Conservation (phyloP, 257 asterid species). For the Orobanche coerulescens region DNA sequence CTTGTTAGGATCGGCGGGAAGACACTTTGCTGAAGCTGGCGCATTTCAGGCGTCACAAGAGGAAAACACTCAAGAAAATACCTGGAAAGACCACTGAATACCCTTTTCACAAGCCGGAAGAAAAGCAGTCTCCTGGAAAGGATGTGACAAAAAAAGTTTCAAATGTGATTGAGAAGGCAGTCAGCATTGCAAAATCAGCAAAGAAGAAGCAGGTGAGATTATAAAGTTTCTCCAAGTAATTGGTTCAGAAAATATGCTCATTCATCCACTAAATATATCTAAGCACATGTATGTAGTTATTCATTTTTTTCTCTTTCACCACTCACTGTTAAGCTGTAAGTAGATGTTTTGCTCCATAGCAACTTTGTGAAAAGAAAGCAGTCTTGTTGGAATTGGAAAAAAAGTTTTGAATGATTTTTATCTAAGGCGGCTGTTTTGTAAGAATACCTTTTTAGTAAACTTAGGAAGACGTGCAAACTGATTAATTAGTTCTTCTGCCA, state of each 20-base stretch:
- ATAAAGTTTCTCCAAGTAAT: slow-evolving; percentile 5
- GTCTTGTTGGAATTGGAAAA: not conserved
- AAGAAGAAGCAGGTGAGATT: slow-evolving; percentile 67
- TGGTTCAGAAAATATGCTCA: not conserved
- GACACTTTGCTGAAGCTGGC: slow-evolving; percentile 73
- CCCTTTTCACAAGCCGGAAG: slow-evolving; percentile 90
- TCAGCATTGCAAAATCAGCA: slow-evolving; percentile 75
- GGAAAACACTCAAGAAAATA: slow-evolving; percentile 69
- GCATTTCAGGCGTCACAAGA: slow-evolving; percentile 88
- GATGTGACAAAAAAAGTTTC: slow-evolving; percentile 81
- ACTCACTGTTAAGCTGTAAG: not conserved
- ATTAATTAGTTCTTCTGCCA: slow-evolving; percentile 2
- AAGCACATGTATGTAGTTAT: not conserved
- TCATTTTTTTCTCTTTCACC: not conserved
- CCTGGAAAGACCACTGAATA: slow-evolving; percentile 59
- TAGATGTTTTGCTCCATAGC: not conserved
- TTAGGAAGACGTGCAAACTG: slow-evolving; percentile 9
- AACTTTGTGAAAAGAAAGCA: not conserved
- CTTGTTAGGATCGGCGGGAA: slow-evolving; percentile 83
- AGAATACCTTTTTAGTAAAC: not conserved
- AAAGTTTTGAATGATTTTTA: not conserved
- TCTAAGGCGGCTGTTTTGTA: not conserved
- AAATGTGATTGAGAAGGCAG: slow-evolving; percentile 85
- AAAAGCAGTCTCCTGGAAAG: slow-evolving; percentile 81
- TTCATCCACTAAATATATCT: slow-evolving; percentile 12